Base-by-base conservation (phyloP, 371 early-diverging fungal genomes). In the Syncephalastrum monosporum region DNA sequence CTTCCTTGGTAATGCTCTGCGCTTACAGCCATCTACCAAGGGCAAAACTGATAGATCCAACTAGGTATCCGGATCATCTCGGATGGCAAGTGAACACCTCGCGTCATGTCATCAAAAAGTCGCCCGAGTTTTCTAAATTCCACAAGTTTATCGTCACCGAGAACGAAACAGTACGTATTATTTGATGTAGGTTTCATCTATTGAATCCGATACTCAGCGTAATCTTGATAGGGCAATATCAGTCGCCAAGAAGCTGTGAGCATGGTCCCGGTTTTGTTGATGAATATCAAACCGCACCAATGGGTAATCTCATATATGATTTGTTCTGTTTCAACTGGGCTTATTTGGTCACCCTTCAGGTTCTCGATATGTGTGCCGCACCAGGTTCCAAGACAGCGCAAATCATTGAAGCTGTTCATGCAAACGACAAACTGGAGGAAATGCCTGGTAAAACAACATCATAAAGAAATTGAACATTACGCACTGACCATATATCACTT, bases 161-260 rank as follows among this genome's bases (percentile, higher is more conserved):
- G 67, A 94, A 96, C 4, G 96, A 96, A 74, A 87, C 91, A 6
- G 87, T 85, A 67, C 58, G 74, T 69, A 56, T 51, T 19, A 4
- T 21, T 1, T 47, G 25, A 33, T 13, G 63, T 50, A 63, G 51
- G 38, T 42, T 33, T 41, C 48, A 16, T 42, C 23, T 25, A n/a
- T 4, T n/a, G 7, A 15, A 25, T 13, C 13, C 45, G 51, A 15
- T 29, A 69, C 48, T 52, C 17, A 6, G 15, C 27, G 17, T 17
- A 27, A 3, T 4, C 2, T 4, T 14, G n/a, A 50, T 68, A 84
- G 82, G 99, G 99, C 58, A 93, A 95, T 68, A 90, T 99, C 55
- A 93, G 92, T 67, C 82, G 99, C 47, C 99, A 99, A 77, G 99
- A 99, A 66, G 91, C 92, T 12, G 99, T 99, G 47, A 93, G 93